A percentile compares a stretch with the other conserved stretches of the same genome.
Evolutionary conservation across 2,329 filamentous ascomycete species (phyloP).

Genomic region (Magnaporthiopsis poae): DNA sequence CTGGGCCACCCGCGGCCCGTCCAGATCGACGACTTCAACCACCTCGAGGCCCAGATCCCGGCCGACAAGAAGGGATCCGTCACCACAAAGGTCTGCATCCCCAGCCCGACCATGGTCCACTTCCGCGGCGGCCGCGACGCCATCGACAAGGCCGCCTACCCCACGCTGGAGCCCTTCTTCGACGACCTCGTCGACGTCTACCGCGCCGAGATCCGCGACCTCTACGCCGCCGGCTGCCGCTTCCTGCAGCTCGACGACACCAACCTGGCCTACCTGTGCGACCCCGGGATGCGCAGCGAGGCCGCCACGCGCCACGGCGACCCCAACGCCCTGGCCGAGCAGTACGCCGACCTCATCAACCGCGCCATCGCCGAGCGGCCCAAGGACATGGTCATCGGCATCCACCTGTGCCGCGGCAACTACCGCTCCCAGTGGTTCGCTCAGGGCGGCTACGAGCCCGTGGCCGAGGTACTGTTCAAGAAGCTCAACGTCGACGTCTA

Average conservation of each 20-base stretch:
- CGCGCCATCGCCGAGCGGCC: constrained; percentile 41
- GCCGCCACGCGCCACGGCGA: constrained; percentile 41
- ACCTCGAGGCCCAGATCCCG: constrained; percentile 38
- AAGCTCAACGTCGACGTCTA: constrained; percentile 48
- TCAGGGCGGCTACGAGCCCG: constrained; percentile 47
- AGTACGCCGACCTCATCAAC: constrained; percentile 47
- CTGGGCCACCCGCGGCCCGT: constrained; percentile 42
- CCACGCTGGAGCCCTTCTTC: constrained; percentile 45
- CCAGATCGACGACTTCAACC: constrained; percentile 47
- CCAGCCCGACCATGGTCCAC: constrained; percentile 50
- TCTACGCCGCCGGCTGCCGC: constrained; percentile 42
- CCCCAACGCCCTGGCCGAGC: constrained; percentile 36
- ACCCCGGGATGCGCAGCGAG: constrained; percentile 43
- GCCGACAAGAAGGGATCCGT: constrained; percentile 21
- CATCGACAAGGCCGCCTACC: constrained; percentile 43
- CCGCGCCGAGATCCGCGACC: constrained; percentile 41
- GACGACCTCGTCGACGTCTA: constrained; percentile 44
- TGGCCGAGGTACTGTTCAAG: constrained; percentile 47
- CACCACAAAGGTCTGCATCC: constrained; percentile 47
- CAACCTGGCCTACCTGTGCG: constrained; percentile 50
- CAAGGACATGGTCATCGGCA: constrained; percentile 43
- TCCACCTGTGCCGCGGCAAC: constrained; percentile 49
- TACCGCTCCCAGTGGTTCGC: constrained; percentile 49
- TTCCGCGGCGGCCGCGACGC: constrained; percentile 45
- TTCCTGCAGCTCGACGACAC: constrained; percentile 51